Evolutionary conservation across 768 basidiomycete species (phyloP), one percentile per base, ranked within the genome.

Genomic region (Hypsizygus marmoreus): DNA sequence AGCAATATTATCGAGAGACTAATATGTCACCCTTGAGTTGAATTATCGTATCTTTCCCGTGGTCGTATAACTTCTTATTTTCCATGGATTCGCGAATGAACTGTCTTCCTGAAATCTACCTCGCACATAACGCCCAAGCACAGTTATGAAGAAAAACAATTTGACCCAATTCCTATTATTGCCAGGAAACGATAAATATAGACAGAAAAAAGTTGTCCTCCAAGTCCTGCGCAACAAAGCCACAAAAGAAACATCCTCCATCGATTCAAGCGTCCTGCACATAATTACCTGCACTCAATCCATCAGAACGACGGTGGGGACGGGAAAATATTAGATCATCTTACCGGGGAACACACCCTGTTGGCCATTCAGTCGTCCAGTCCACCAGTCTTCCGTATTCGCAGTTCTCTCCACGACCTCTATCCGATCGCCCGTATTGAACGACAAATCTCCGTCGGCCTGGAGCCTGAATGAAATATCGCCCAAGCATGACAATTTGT

Each of bases 371-470:
- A 95, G 42, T 58, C 80, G 77, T 6, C 95, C 95, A 20, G 94
- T 97, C 95, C 95, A 98, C 95, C 95, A 97, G 61, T 98, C 95
- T 62, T 98, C 91, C 20, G 84, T 62, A 58, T 83, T 94, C 6
- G 78, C 80, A 13, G 86, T 84, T 66, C 80, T 81, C 66, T 94
- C 86, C 26, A 97, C 77, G 43, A 98, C 73, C 68, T 95, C 92
- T 64, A 98, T 97, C 54, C 79, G 74, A 66, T 97, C 95, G 12
- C 95, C 95, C 12, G 82, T 80, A 51, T 75, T 82, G 72, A 98
- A 98, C 1, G 86, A 87, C 45, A 98, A 70, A 66, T 98, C 95
- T 1, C 95, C 95, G 0, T 89, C 92, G 30, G 94, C 90, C 82
- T 90, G 53, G 5, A 38, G 19, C 43, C 24, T 52, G 43, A 36